Base-by-base conservation (phyloP, 305 asterid genomes). In the Rubia balearica region DNA sequence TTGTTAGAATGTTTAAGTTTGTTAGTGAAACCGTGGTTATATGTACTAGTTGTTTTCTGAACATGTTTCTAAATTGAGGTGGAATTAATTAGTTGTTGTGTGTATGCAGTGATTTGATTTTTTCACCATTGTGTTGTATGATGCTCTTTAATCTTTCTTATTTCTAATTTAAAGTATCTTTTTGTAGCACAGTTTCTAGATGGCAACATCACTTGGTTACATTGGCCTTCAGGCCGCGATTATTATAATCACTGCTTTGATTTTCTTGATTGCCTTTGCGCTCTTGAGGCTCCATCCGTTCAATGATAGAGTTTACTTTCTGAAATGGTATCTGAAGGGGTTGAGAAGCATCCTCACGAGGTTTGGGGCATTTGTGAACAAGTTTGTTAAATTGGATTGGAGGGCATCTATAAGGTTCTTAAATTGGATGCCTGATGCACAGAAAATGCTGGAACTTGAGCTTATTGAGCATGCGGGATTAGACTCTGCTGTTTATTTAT, bases 261-360 rank as follows among this genome's bases (percentile, higher is more conserved):
- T 87, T 42, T 93, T 93, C 81, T 81, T 93, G 7, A 73, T 93
- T 19, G 90, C 95, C 48, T 93, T 93, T 68, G 97, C 91, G 30
- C 62, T 93, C 24, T 72, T 93, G 59, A 86, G 98, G 69, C 93
- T 90, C 73, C 98, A 93, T 78, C 98, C 98, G 0, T 75, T 90
- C 73, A 93, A 93, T 36, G 98, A 93, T 66, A 82, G 98, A 63
- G 98, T 93, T 10, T 93, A 93, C 78, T 92, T 89, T 79, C 98
- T 97, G 7, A 92, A 92, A 81, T 92, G 98, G 98, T 92, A 92
- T 74, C 88, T 93, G 73, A 93, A 87, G 83, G 97, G 98, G 57
- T 70, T 90, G 81, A 85, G 98, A 75, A 84, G 79, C 79, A 90
- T 94, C 66, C 98, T 97, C 8, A 61, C 84, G 51, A 82, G 61